Percentiles rank a stretch among this genome's conserved stretches.
phyloP scores from a whole-genome alignment of 192 early-diverging fungal genomes.

The Funneliformis geosporum region DNA sequence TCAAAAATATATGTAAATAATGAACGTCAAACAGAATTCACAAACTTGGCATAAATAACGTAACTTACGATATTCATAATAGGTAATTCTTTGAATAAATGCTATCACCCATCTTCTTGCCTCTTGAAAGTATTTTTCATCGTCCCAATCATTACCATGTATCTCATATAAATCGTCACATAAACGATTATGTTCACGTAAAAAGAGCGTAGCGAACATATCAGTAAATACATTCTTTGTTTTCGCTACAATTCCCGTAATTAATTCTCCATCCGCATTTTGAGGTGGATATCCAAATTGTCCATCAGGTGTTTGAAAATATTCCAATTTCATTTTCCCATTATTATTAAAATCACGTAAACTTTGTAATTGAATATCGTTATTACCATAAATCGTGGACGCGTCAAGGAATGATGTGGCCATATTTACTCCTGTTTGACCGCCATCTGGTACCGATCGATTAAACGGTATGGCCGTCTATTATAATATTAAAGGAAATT shows the following conservation, averaged over 20 bases:
- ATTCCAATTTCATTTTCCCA: background rate
- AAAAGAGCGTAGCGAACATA: background rate
- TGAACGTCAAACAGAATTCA: background rate
- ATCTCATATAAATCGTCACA: background rate
- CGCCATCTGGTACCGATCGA: background rate
- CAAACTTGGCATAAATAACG: background rate
- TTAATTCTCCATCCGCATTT: background rate
- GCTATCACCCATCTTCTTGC: conserved; percentile 13
- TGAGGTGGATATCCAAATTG: background rate
- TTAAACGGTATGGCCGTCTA: background rate
- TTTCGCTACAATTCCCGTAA: background rate
- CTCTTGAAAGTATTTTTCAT: conserved; percentile 12
- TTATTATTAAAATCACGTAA: background rate
- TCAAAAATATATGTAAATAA: background rate
- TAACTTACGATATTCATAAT: conserved; percentile 1
- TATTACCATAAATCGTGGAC: background rate
- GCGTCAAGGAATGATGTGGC: background rate
- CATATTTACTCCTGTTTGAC: background rate
- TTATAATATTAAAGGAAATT: background rate
- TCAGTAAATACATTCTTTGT: background rate
- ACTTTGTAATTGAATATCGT: background rate
- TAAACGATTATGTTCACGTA: conserved; percentile 16
- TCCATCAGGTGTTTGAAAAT: background rate
- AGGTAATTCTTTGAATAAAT: background rate
- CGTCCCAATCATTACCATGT: background rate